Percentiles rank a stretch among this genome's conserved stretches.
These are phyloP conservation scores for Hortiboletus flavorubellus DNA, from an alignment of 768 basidiomycete genomes.

Conservation along the genomic window DNA sequence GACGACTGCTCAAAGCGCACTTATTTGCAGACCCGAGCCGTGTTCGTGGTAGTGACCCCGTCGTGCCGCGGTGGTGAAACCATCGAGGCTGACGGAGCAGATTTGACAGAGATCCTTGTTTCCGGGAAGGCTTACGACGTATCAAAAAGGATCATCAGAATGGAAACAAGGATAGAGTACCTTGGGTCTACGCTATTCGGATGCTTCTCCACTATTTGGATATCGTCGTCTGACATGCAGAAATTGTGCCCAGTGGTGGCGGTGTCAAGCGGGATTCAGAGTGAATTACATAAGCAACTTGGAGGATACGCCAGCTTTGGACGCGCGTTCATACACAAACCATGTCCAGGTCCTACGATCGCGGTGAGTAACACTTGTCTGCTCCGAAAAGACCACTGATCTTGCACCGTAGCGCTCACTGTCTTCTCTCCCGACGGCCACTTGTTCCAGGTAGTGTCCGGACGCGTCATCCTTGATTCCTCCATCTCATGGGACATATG, in stretches of 20 bases:
- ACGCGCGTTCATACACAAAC: constrained; percentile 47
- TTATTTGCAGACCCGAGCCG: constrained; percentile 21
- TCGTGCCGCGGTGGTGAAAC: constrained; percentile 37
- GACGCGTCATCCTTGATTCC: constrained; percentile 26
- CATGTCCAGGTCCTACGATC: constrained; percentile 97
- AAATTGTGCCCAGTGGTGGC: constrained; percentile 5
- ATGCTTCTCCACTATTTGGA: constrained; percentile 22
- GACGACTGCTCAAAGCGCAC: not conserved
- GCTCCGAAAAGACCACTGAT: not conserved
- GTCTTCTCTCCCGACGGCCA: constrained; percentile 99
- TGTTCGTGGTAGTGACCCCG: constrained; percentile 58
- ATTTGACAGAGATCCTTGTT: constrained; percentile 44
- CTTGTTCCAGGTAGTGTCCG: constrained; percentile 78
- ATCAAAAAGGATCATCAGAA: not conserved
- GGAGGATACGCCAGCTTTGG: constrained; percentile 27
- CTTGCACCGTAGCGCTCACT: constrained; percentile 69
- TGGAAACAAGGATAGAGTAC: constrained; percentile 4
- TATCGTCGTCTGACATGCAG: constrained; percentile 24
- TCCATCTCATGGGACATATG: constrained; percentile 18
- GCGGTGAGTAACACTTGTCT: constrained; percentile 57
- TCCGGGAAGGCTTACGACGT: constrained; percentile 6
- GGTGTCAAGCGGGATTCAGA: not conserved
- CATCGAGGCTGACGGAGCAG: constrained; percentile 43
- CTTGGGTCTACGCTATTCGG: not conserved
- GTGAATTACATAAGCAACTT: constrained; percentile 23